Conservation (phyloP, 2,329 filamentous ascomycete species). For the Arthrobotrys sinensis region DNA sequence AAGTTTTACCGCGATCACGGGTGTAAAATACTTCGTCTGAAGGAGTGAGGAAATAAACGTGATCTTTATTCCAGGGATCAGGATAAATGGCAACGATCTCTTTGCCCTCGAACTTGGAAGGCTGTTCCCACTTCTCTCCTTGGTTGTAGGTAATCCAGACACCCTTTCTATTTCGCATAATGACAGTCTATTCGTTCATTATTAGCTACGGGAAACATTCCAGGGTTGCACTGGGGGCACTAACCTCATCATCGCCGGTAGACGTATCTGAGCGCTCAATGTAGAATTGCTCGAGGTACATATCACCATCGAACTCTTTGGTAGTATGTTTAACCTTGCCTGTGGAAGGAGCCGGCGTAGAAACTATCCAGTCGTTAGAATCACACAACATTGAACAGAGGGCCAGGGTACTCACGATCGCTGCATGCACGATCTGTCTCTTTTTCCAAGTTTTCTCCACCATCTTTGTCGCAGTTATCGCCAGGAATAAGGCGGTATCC, state of each 20-base stretch:
- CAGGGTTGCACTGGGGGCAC: neutral
- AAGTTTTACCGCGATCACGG: constrained; percentile 80
- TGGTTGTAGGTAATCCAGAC: constrained; percentile 86
- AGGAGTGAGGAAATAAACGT: constrained; percentile 86
- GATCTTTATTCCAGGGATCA: constrained; percentile 85
- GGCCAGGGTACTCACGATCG: constrained; percentile 69
- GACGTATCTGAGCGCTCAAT: constrained; percentile 81
- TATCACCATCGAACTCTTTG: constrained; percentile 46
- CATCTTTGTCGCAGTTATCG: constrained; percentile 79
- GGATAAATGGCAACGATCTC: constrained; percentile 80
- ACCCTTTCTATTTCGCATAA: constrained; percentile 74
- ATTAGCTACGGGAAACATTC: neutral
- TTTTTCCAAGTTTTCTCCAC: constrained; percentile 81
- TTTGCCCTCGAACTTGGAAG: constrained; percentile 77
- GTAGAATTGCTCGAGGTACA: constrained; percentile 76
- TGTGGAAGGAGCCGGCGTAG: constrained; percentile 72
- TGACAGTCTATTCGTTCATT: constrained; percentile 68
- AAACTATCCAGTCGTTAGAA: constrained; percentile 44
- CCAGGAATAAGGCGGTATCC: constrained; percentile 94
- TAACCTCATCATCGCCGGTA: constrained; percentile 78
- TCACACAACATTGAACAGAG: neutral
- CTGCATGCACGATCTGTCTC: constrained; percentile 82
- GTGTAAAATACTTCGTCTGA: constrained; percentile 82
- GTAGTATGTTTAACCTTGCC: constrained; percentile 73
- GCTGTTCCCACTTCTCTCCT: constrained; percentile 84